A percentile compares a stretch with the other conserved stretches of the same genome.
Conservation (phyloP, 2,329 filamentous ascomycete species). For the Passalora sequoiae region DNA sequence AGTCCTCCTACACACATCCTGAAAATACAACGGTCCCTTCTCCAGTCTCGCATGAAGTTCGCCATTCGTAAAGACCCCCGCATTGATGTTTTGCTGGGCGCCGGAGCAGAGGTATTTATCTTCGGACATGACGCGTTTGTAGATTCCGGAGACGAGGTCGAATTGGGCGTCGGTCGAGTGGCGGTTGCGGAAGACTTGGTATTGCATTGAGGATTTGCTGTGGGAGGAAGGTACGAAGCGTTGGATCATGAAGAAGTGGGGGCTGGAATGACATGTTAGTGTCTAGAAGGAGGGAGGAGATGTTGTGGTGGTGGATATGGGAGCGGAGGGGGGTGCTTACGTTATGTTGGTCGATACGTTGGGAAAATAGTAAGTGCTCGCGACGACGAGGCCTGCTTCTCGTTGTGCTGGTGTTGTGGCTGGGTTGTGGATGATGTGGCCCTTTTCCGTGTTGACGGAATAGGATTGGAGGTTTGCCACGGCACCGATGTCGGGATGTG, state of each 20-base stretch:
- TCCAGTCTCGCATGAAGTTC: constrained; percentile 59
- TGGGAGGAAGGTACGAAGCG: constrained; percentile 55
- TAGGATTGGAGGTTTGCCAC: constrained; percentile 56
- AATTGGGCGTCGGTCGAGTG: constrained; percentile 57
- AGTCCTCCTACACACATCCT: constrained; percentile 46
- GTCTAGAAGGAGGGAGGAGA: neutral
- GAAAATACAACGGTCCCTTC: constrained; percentile 54
- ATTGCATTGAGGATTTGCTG: constrained; percentile 52
- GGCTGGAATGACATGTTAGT: constrained; percentile 35
- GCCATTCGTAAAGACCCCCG: constrained; percentile 58
- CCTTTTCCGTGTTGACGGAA: constrained; percentile 46
- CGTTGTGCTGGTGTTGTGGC: constrained; percentile 48
- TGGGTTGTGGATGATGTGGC: constrained; percentile 47
- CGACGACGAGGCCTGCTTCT: constrained; percentile 43
- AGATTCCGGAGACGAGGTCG: constrained; percentile 53
- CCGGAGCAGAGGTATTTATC: constrained; percentile 59
- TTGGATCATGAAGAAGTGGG: constrained; percentile 62
- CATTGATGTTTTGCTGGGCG: constrained; percentile 57
- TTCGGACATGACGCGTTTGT: constrained; percentile 60
- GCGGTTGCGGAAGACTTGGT: constrained; percentile 60
- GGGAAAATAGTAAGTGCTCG: constrained; percentile 48
- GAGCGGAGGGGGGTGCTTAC: too few species aligned
- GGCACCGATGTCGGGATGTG: constrained; percentile 54
- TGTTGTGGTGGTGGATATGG: constrained; percentile 10
- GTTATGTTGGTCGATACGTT: constrained; percentile 49